Conservation (phyloP, 2,329 filamentous ascomycete genomes). For the Grosmannia huntii region DNA sequence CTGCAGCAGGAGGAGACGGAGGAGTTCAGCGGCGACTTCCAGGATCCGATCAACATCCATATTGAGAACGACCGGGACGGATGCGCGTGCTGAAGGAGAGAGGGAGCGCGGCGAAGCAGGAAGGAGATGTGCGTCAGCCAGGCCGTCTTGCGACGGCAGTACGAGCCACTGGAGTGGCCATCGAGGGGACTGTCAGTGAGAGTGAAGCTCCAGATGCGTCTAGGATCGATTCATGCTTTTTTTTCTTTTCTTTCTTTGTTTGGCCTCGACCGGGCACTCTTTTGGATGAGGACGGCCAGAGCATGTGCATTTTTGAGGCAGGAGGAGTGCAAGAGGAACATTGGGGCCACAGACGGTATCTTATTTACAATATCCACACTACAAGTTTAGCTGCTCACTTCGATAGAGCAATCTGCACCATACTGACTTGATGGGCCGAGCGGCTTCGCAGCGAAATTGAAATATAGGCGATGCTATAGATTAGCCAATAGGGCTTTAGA, state of each 20-base stretch:
- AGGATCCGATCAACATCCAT: conserved; percentile 96
- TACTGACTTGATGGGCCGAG: neutral
- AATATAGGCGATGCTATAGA: neutral
- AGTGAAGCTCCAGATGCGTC: neutral
- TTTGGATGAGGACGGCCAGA: neutral
- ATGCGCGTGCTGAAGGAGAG: conserved; percentile 63
- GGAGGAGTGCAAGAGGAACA: neutral
- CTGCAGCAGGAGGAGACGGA: conserved; percentile 94
- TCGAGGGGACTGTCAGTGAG: neutral
- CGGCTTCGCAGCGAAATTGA: neutral
- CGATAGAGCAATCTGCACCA: neutral
- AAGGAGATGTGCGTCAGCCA: neutral
- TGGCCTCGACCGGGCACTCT: neutral
- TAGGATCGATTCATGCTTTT: neutral
- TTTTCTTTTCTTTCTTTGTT: neutral
- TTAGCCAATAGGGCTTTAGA: neutral
- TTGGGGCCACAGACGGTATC: neutral
- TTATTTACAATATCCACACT: conserved; percentile 2
- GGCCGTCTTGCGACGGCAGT: neutral
- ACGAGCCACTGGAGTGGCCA: neutral
- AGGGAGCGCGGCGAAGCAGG: neutral
- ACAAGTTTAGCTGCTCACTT: neutral
- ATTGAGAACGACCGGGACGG: conserved; percentile 88
- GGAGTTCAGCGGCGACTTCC: conserved; percentile 94
- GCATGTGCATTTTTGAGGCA: neutral